Evolutionary conservation across 2,329 filamentous ascomycete species (phyloP), one percentile per base, ranked within the genome.

Genomic region (Dothideomycetes sp.): DNA sequence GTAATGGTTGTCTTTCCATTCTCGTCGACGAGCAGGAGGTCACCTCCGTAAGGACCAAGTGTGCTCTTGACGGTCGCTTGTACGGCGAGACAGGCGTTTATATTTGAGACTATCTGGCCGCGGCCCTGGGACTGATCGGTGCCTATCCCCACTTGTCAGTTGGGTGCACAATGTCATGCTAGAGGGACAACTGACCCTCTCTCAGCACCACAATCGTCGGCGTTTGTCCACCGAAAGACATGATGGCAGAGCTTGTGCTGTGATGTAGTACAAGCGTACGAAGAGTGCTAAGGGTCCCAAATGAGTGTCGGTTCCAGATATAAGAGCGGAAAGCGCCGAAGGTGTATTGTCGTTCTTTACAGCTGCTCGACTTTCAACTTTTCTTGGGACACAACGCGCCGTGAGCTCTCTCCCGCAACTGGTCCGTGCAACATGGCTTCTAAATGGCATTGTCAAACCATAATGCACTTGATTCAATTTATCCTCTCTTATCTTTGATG

Each of bases 141-240:
- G 56, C 91, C 91, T 95, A 55, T 10, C 16, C 4, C 33, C 31
- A 36, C 33, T 22, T 19, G 41, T 45, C 36, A 44, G 37, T 33
- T 15, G 38, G 40, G 17, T 37, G 30, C 33, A 34, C 34, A 39
- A 19, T 41, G 31, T 32, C 27, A 17, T 19, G 42, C 30, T 47
- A 47, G 41, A 12, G 24, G 39, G 37, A 52, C 22, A 15, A 73
- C 81, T 62, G 61, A 93, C 88, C 88, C 74, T 95, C 89, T 72
- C 91, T 93, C 60, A 96, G 78, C 71, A 96, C 88, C 66, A 96
- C 86, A 63, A 95, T 95, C 55, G 89, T 95, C 63, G 89, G 89
- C 61, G 89, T 91, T 68, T 95, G 89, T 62, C 88, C 88, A 69
- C 86, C 86, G 71, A 95, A 95, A 62, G 88, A 93, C 88, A 95